Evolutionary conservation across 2,329 filamentous ascomycete species (phyloP), one percentile per base, ranked within the genome.

Genomic region (Metarhizium album): DNA sequence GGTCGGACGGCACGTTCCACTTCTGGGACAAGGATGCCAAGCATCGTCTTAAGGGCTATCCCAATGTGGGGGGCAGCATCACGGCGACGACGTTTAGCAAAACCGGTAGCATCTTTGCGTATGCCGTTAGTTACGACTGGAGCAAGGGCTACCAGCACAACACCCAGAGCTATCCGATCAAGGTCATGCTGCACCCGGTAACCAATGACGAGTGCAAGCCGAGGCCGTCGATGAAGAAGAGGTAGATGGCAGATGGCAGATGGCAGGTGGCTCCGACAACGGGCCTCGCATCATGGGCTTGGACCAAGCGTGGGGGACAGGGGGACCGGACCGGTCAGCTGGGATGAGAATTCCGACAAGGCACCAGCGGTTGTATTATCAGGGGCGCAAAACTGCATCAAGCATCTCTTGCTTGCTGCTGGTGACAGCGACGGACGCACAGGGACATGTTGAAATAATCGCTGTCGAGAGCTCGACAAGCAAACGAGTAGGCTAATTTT

Each of bases 91-190:
- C 82, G n/a, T 98, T 98, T 76, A 95, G 90, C 72, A 81, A 83
- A 60, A 85, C 76, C 52, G 93, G 93, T 48, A 84, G 70, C 63
- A 89, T 91, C 62, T 93, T 93, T 64, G 87, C 87, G 16, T 93
- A 93, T 60, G 89, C 90, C 24, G 81, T 96, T 46, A 90, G 89
- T 65, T 98, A 98, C 67, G 93, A 98, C 72, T 98, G 93, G 93
- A 90, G 86, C 72, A 97, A 98, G 74, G 93, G 93, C 16, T 96
- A 91, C 71, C 81, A 86, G 57, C 80, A 76, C 58, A 97, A 97
- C 70, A 93, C 75, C 24, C 82, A 82, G 52, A 78, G 77, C 57
- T 82, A 82, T 53, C 81, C 86, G 8, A 86, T 81, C 67, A 93
- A 93, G 72, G 83, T 93, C 49, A 90, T 90, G 83, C 75, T 95